Evolutionary conservation across 148 eudicot genomes (phyloP), one percentile per base, ranked within the genome.

Genomic region (Rhododendron molle): DNA sequence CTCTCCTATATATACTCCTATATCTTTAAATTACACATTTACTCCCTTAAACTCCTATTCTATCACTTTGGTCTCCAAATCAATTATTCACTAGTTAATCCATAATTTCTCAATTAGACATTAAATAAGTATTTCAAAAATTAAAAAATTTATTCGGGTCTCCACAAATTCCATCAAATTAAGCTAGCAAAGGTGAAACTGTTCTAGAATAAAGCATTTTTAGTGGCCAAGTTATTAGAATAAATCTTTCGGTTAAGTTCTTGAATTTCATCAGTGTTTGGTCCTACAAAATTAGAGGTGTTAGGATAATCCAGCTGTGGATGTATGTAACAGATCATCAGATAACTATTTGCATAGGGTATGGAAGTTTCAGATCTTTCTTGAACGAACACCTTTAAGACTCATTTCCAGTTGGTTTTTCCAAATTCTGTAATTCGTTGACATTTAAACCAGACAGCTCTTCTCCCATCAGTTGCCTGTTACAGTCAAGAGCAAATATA

Each of bases 381-480:
- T 93, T 88, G 86, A 86, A n/a, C 92, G 96, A 60, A 93, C 88
- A 67, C 96, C 91, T 81, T 81, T 84, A 23, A 95, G 86, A 81
- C 94, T 93, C 69, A 73, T 86, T 88, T 95, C 98, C 86, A 95
- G 81, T 85, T 95, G 98, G 84, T 91, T 92, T 82, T 95, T 32
- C 96, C 13, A 95, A 86, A 85, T 86, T 85, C 83, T 93, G 91
- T 38, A 93, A 91, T 40, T 93, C 94, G 72, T 90, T 90, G 44
- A 91, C 85, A 86, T 87, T 87, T 89, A 95, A 87, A 50, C 96
- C 93, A 65, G 65, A 84, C 36, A 95, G 92, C 88, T 89, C 91
- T 86, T 91, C 89, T 76, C 98, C 96, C 98, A 95, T 91, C 77
- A 95, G 86, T 88, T 93, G 91, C 91, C 98, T 95, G 89, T 69